phyloP scores from a whole-genome alignment of 768 basidiomycete genomes.

The Mycena rosella region DNA sequence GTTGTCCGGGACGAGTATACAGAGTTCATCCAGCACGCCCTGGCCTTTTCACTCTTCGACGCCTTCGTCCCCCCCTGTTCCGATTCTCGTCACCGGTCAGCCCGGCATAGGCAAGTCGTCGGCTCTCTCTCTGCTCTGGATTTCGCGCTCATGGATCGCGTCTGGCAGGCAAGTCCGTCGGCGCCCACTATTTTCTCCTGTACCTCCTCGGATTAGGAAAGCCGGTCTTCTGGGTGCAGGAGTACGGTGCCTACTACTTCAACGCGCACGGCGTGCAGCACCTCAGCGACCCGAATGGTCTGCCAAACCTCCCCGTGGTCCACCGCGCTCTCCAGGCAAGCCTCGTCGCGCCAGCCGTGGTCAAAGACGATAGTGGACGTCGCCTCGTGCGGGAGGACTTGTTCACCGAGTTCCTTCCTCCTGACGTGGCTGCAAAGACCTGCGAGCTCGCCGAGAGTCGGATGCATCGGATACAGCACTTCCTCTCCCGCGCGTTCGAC shows the following conservation, averaged over 20 bases:
- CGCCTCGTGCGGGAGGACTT: conserved; percentile 5
- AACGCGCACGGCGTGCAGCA: conserved; percentile 13
- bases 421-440: conserved; percentile 8
- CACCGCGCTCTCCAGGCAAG: neutral
- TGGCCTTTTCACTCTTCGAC: neutral
- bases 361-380: conserved; percentile 1
- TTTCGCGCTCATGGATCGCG: conserved; percentile 4
- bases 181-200: conserved; percentile 9
- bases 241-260: conserved; percentile 4
- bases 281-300: neutral
- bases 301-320: neutral
- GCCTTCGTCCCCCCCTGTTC: neutral
- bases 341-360: conserved; percentile 9
- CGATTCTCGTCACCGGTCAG: conserved; percentile 10
- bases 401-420: conserved; percentile 7
- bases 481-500: neutral
- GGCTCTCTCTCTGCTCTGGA: neutral
- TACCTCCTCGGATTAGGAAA: conserved; percentile 23
- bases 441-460: neutral
- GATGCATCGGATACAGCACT: neutral
- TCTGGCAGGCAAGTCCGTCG: conserved; percentile 2
- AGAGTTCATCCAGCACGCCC: conserved; percentile 1
- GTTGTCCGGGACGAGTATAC: conserved; percentile 9
- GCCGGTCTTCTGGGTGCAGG: conserved; percentile 12
- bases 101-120: conserved; percentile 13